phyloP scores from a whole-genome alignment of 805 yeast genomes.

The Lachancea sp. region DNA sequence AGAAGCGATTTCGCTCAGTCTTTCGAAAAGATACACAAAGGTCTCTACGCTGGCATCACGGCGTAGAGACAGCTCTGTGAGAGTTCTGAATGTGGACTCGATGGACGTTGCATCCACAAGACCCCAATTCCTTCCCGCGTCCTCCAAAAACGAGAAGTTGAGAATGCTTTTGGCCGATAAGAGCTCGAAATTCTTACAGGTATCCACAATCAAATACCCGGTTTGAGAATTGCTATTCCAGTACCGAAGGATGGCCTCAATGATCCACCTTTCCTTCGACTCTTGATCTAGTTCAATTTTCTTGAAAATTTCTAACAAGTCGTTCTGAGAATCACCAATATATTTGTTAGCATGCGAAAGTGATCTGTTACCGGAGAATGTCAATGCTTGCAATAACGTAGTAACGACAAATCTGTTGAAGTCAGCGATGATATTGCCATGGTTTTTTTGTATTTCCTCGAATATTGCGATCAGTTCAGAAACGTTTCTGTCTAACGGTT shows the following conservation, averaged over 20 bases:
- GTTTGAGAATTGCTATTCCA: slow-evolving; percentile 64
- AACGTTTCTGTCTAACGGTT: slow-evolving; percentile 26
- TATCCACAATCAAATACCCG: slow-evolving; percentile 53
- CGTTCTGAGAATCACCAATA: slow-evolving; percentile 37
- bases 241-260: slow-evolving; percentile 51
- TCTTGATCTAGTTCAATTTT: slow-evolving; percentile 26
- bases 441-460: slow-evolving; percentile 27
- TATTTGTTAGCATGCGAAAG: slow-evolving; percentile 66
- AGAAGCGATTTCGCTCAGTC: slow-evolving; percentile 20
- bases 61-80: slow-evolving; percentile 23
- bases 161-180: slow-evolving; percentile 39
- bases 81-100: slow-evolving; percentile 38
- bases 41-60: slow-evolving; percentile 20
- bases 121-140: slow-evolving; percentile 30
- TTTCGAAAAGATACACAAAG: slow-evolving; percentile 28
- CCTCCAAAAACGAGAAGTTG: slow-evolving; percentile 37
- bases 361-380: slow-evolving; percentile 83
- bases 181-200: slow-evolving; percentile 42
- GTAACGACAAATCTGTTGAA: slow-evolving; percentile 47
- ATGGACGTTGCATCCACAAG: slow-evolving; percentile 41
- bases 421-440: slow-evolving; percentile 29
- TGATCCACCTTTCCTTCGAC: slow-evolving; percentile 38
- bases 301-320: slow-evolving; percentile 32
- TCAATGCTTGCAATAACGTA: slow-evolving; percentile 61
- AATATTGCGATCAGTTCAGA: slow-evolving; percentile 29